Evolutionary conservation across 441 rosid species (phyloP).

Genomic region (Euphorbia celastroides): DNA sequence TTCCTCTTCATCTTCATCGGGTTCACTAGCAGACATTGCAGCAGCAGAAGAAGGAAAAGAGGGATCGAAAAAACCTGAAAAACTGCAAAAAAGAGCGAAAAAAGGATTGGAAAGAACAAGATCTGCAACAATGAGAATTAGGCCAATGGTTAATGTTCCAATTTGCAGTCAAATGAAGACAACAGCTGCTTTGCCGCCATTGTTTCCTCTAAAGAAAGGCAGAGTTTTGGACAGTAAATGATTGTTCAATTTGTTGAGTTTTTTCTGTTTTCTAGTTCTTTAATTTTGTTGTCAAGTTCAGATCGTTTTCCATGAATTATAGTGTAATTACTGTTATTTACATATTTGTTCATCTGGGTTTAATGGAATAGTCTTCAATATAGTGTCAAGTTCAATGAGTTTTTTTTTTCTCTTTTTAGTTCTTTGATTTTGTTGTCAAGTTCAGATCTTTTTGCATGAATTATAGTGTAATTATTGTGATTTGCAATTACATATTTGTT

Average conservation of each 20-base stretch:
- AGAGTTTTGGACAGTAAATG: conserved; percentile 36
- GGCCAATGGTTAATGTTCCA: conserved; percentile 89
- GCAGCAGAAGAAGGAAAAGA: conserved; percentile 39
- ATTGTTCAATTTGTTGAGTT: too few relatives aligned
- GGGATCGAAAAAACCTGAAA: conserved; percentile 33
- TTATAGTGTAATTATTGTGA: conserved; percentile 32
- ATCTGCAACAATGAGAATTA: conserved; percentile 69
- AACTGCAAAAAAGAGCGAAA: conserved; percentile 56
- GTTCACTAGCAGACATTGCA: conserved; percentile 42
- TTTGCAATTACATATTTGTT: too few relatives aligned
- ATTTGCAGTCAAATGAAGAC: conserved; percentile 63
- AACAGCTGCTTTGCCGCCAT: conserved; percentile 52
- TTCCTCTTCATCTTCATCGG: conserved; percentile 68
- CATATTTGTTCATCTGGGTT: too few relatives aligned
- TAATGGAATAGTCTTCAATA: too few relatives aligned
- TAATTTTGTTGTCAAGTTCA: conserved; percentile 13
- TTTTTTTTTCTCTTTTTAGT: not conserved
- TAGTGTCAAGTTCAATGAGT: too few relatives aligned
- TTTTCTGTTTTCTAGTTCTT: not conserved
- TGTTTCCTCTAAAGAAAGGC: conserved; percentile 66
- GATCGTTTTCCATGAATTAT: conserved; percentile 27
- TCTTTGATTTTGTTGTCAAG: conserved; percentile 12
- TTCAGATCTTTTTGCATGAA: conserved; percentile 25
- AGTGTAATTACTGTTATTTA: conserved; percentile 35
- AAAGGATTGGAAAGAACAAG: conserved; percentile 88